These are phyloP conservation scores for Cryptosporidium muris DNA, from an alignment of 169 alveolate species.

Conservation along the genomic window DNA sequence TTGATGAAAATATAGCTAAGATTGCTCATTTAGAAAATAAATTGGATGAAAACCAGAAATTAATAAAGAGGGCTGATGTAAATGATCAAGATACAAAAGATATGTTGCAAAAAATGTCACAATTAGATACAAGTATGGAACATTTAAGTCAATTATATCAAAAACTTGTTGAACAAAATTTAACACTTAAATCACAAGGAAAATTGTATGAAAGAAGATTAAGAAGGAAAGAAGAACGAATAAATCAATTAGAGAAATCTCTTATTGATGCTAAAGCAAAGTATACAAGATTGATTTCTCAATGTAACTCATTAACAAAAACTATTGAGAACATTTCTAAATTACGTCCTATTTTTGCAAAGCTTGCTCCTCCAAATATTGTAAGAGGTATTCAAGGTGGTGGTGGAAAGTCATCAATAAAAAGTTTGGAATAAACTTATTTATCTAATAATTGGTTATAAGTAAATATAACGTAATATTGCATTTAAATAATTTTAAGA, in stretches of 20 bases:
- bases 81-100: constrained; percentile 68
- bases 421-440: constrained; percentile 5
- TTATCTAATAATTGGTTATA: too few species aligned
- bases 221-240: constrained; percentile 75
- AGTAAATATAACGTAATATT: too few species aligned
- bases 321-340: constrained; percentile 69
- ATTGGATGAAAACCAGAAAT: constrained; percentile 38
- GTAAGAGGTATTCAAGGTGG: constrained; percentile 70
- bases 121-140: constrained; percentile 74
- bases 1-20: constrained; percentile 29
- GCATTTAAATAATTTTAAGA: too few species aligned
- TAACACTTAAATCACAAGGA: constrained; percentile 71
- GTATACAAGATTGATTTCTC: constrained; percentile 73
- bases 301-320: constrained; percentile 74
- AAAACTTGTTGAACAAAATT: constrained; percentile 73
- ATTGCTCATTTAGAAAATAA: constrained; percentile 54
- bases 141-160: constrained; percentile 73
- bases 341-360: constrained; percentile 47
- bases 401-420: constrained; percentile 53
- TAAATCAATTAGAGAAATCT: constrained; percentile 74
- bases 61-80: constrained; percentile 67
- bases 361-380: constrained; percentile 69
- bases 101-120: constrained; percentile 71
- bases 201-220: constrained; percentile 73
- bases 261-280: constrained; percentile 73